Evolutionary conservation across 2,329 filamentous ascomycete species (phyloP), one percentile per base, ranked within the genome.

Genomic region (Pseudonectria buxi): DNA sequence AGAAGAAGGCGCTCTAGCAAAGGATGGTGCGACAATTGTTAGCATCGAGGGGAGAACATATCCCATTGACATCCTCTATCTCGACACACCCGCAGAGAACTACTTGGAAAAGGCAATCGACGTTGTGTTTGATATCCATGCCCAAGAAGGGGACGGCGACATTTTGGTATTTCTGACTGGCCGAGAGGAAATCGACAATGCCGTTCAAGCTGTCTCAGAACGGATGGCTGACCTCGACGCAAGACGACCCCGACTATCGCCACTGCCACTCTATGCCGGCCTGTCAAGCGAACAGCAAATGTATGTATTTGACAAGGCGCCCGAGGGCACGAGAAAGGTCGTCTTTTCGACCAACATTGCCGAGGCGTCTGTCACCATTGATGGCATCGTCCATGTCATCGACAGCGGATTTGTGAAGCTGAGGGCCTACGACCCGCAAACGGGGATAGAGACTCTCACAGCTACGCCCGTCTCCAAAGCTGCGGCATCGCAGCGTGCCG

Each of bases 321-420:
- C 86, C 0, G 80, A 86, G 41, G 82, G 89, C 40, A 89, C 81
- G 2, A 76, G 92, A 28, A 96, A 96, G 56, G 84, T 95, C 26
- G 85, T 98, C 25, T 81, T 95, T 46, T 83, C 86, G 4, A 96
- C 92, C 39, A 96, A 96, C 56, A 95, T 96, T 45, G 88, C 92
- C 10, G 92, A 98, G 66, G 90, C 92, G 4, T 95, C 87, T 2
- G 83, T 98, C 28, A 96, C 92, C 12, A 94, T 96, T 37, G 82
- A 92, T 35, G 88, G 87, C 3, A 89, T 96, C 41, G 81, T 88
- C 36, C 94, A 86, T 53, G 90, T 98, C 6, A 68, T 96, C 32
- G 92, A 98, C 59, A 81, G 78, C 35, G 92, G 92, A 2, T 95
- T 86, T 55, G 88, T 94, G 46, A 96, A 96, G 58, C 68, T 95